Evolutionary conservation across 129 eudicot species (phyloP), one percentile per base, ranked within the genome.

Genomic region (Saposhnikovia divaricata): DNA sequence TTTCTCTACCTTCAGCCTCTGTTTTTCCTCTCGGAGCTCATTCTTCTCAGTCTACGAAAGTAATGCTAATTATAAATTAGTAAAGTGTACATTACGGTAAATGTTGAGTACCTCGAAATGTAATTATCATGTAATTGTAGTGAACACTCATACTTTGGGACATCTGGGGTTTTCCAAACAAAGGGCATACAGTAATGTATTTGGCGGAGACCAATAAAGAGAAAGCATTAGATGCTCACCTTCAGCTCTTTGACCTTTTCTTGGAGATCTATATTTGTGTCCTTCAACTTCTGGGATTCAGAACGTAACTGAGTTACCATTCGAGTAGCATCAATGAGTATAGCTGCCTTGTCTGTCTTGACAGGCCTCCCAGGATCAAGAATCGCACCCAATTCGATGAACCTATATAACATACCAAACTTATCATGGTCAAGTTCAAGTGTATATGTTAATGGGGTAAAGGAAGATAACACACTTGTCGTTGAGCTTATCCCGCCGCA

Each of bases 11-110:
- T 89, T 93, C 57, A 93, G 84, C 92, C 93, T 93, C 79, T 89
- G 98, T 84, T 93, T 93, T 87, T 93, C 98, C 65, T 89, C 98
- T 1, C 98, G 98, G 7, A 93, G 92, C 83, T 93, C 98, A 39
- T 82, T 93, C 83, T 93, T 93, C 90, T 89, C 93, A 65, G 83
- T 78, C 93, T 89, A 78, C 10, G 39, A 75, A 45, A 78, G 74
- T 63, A 38, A 27, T 78, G 70, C 34, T 13, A 57, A 65, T 66
- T 77, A 47, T 31, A 28, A 25, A 28, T 28, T 70, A 79, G 47
- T 72, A 18, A 38, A 9, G 37, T 11, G 18, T n/a, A 4, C 2
- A 25, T 11, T 28, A 25, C 2, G 40, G 72, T 31, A 27, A 31
- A 68, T 68, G 70, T 68, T 34, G 40, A 31, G 73, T 68, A 68